A percentile compares a stretch with the other conserved stretches of the same genome.
Conservation (phyloP, 441 rosid species). For the Adansonia grandidieri region DNA sequence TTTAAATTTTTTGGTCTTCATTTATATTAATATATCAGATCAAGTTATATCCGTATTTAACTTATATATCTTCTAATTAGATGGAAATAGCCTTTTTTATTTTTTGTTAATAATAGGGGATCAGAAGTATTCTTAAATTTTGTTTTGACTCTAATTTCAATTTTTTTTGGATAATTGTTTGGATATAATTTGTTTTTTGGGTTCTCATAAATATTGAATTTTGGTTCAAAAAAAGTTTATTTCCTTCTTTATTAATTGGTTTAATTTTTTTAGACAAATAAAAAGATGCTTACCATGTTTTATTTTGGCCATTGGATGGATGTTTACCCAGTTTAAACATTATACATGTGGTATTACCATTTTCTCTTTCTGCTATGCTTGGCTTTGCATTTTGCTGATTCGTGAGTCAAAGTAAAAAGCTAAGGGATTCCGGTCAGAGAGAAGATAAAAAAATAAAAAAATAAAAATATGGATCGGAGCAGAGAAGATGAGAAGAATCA, state of each 20-base stretch:
- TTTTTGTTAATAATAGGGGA: no score
- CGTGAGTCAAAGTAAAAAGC: background rate
- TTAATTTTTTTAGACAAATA: background rate
- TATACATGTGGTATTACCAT: background rate
- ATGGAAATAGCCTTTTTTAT: no score
- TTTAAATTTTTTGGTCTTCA: background rate
- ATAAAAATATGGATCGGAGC: constrained; percentile 26
- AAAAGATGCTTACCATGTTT: background rate
- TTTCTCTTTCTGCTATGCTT: background rate
- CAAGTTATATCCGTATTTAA: no score
- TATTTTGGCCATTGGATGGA: no score
- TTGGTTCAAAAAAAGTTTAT: background rate
- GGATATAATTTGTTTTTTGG: background rate
- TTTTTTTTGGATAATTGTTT: background rate
- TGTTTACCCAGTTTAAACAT: no score
- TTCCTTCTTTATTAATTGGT: background rate
- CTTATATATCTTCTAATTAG: no score
- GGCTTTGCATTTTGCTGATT: background rate
- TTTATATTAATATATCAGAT: background rate
- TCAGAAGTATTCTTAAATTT: no score
- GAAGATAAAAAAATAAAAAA: constrained; percentile 11
- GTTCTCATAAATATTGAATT: background rate
- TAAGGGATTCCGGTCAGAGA: background rate
- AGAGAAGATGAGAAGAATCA: constrained; percentile 23
- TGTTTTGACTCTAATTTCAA: no score